Base-by-base conservation (phyloP, 768 basidiomycete species). In the Russula earlei region DNA sequence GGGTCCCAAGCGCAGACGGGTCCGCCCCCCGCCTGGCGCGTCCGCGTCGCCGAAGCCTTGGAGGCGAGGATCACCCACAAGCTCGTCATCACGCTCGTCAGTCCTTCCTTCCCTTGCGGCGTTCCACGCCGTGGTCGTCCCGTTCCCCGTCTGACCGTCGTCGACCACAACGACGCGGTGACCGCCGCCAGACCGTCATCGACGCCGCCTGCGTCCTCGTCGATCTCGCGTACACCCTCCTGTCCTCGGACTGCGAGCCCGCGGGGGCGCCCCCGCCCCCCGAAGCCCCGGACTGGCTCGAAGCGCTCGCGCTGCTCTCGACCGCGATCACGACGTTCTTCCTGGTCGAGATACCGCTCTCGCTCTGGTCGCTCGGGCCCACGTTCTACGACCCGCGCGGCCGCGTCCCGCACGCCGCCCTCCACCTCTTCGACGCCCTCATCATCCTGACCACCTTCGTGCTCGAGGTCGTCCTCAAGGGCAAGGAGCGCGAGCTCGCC, bases 361-460 rank as follows among this genome's bases (percentile, higher is more conserved):
- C 79, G 2, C 55, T 86, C 12, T 88, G 80, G 79, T 78, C 84
- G 0, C 75, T 87, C 29, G 87, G 89, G 7, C 43, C 65, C n/a
- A 64, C 68, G 33, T 83, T 73, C 65, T 86, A 84, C 65, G 74
- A 81, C 62, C 89, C 90, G 4, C 74, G 79, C 56, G 75, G 72
- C n/a, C 67, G 65, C 6, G 67, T 78, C 3, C 69, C 75, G 2
- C 82, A 85, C 60, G 75, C 85, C 11, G 62, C 67, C 2, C 68
- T 91, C n/a, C 89, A 91, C 66, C 63, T 83, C 24, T 86, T 91
- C 63, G 90, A 91, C 70, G 79, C 81, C 8, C 47, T 77, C 40
- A 76, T 91, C 58, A 83, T 91, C 64, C 17, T 88, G 56, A 76
- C 77, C 7, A 91, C 88, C 0, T 88, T 91, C 66, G 69, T 82